phyloP scores from a whole-genome alignment of 2,329 filamentous ascomycete species.

The Penicillium psychrosexuale region DNA sequence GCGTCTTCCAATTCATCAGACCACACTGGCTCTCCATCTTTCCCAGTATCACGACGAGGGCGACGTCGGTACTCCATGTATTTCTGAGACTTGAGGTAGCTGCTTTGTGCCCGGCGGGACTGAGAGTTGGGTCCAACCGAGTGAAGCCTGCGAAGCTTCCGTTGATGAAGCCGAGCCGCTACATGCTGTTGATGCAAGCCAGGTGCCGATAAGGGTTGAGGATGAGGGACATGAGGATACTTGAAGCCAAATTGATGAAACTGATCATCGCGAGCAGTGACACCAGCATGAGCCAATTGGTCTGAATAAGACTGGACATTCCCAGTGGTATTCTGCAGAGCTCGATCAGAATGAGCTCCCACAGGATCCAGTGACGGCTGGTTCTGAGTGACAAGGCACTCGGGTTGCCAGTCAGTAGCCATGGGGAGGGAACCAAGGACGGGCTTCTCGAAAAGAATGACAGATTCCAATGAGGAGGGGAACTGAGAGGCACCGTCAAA shows the following conservation, averaged over 20 bases:
- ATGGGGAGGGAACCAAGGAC: slow-evolving; percentile 35
- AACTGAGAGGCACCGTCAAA: slow-evolving; percentile 34
- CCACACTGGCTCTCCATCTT: slow-evolving; percentile 46
- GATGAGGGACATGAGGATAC: slow-evolving; percentile 32
- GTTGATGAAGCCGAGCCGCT: slow-evolving; percentile 33
- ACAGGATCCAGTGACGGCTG: slow-evolving; percentile 37
- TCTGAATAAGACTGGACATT: slow-evolving; percentile 44
- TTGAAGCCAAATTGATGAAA: slow-evolving; percentile 37
- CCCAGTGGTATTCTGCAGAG: slow-evolving; percentile 43
- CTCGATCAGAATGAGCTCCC: slow-evolving; percentile 37
- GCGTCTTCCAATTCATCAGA: slow-evolving; percentile 47
- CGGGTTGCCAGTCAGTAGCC: slow-evolving; percentile 43
- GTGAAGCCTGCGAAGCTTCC: slow-evolving; percentile 37
- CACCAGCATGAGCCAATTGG: slow-evolving; percentile 28
- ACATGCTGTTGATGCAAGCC: slow-evolving; percentile 27
- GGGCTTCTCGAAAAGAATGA: slow-evolving; percentile 41
- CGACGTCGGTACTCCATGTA: slow-evolving; percentile 45
- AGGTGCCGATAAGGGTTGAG: slow-evolving; percentile 27
- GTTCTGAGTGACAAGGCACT: slow-evolving; percentile 39
- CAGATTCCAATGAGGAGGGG: slow-evolving; percentile 37
- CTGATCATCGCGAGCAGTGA: slow-evolving; percentile 33
- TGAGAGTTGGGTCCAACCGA: slow-evolving; percentile 30
- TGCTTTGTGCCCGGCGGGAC: slow-evolving; percentile 29
- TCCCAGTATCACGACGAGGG: slow-evolving; percentile 43
- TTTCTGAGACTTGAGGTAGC: slow-evolving; percentile 43